Percentiles rank a stretch among this genome's conserved stretches.
Evolutionary conservation across 495 filamentous ascomycete genomes (phyloP).

Genomic region (Penicillium roqueforti): DNA sequence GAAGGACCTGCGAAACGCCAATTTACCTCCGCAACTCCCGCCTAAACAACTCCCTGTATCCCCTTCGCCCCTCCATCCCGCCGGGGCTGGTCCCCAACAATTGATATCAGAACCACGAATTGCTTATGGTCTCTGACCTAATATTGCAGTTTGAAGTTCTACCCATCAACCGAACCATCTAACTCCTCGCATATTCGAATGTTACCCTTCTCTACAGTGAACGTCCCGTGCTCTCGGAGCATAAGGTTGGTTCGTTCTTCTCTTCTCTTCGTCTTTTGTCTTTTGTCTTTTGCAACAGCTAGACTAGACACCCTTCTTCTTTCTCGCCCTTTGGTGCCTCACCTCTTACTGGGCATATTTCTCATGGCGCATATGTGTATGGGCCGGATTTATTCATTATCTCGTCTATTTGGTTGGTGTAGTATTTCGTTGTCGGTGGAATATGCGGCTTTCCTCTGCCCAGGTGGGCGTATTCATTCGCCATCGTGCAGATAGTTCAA

Average conservation of each 20-base stretch:
- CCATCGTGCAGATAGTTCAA: constrained; percentile 26
- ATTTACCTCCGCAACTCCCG: constrained; percentile 35
- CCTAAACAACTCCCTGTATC: constrained; percentile 21
- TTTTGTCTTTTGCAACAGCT: constrained; percentile 27
- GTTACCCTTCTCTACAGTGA: constrained; percentile 12
- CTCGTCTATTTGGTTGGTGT: constrained; percentile 13
- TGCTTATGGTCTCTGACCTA: constrained; percentile 10
- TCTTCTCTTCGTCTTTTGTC: constrained; percentile 26
- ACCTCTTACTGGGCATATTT: constrained; percentile 4
- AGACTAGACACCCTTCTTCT: constrained; percentile 9
- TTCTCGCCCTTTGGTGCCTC: constrained; percentile 8
- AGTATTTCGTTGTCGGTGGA: constrained; percentile 9
- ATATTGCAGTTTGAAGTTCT: constrained; percentile 19
- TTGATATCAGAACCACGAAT: neutral
- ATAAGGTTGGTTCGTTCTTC: constrained; percentile 40
- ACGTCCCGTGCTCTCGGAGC: constrained; percentile 20
- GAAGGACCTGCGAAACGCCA: constrained; percentile 40
- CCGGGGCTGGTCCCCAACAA: constrained; percentile 36
- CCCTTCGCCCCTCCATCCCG: constrained; percentile 11
- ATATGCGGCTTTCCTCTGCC: constrained; percentile 18
- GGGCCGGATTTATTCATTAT: constrained; percentile 14
- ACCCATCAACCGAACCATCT: constrained; percentile 19
- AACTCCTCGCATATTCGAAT: constrained; percentile 9
- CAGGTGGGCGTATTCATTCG: constrained; percentile 28
- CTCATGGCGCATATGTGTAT: constrained; percentile 2